Base-by-base conservation (phyloP, 306 rosid species). In the Citrullus colocynthis region DNA sequence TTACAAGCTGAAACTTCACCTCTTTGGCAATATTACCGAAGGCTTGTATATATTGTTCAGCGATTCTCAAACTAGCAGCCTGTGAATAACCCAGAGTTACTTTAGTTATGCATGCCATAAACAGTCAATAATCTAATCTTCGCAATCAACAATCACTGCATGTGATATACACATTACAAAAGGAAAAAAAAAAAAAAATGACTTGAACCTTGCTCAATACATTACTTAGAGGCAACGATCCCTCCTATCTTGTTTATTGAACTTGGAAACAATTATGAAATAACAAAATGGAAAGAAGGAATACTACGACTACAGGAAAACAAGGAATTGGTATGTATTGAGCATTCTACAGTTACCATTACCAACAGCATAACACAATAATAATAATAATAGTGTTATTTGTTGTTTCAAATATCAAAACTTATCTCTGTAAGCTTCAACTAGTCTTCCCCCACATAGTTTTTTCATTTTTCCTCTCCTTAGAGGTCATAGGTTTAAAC, bases 61-160 rank as follows among this genome's bases (percentile, higher is more conserved):
- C 98, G 45, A 95, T 82, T 80, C 93, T 89, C 87, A 95, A 85
- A 82, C 91, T 89, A 58, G 98, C 98, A 21, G 97, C 98, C 98
- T 95, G 92, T 84, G 86, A 84, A 74, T 51, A 78, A 64, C 32
- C 37, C 57, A 45, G 54, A 75, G 66, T 36, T 20, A 75, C 52
- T 37, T 73, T 21, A 55, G 54, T 15, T 36, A 57, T 56, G 36
- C 54, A 75, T 56, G 44, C 34, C 66, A 18, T 24, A 24, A 24
- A 34, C 9, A 74, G 57, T 73, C 77, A 30, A 30, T 55, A 55
- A 36, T 74, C 2, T 74, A 17, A 75, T 75, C 21, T 37, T 73
- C 30, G 9, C 21, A 73, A 16, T 52, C 7, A 51, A 73, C 17
- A 51, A 9, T 41, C 1, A 24, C 28, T 24, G 34, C 9, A 67